A percentile compares a stretch with the other conserved stretches of the same genome.
phyloP scores from a whole-genome alignment of 2,329 filamentous ascomycete genomes.

The Hymenoscyphus fraxineus region DNA sequence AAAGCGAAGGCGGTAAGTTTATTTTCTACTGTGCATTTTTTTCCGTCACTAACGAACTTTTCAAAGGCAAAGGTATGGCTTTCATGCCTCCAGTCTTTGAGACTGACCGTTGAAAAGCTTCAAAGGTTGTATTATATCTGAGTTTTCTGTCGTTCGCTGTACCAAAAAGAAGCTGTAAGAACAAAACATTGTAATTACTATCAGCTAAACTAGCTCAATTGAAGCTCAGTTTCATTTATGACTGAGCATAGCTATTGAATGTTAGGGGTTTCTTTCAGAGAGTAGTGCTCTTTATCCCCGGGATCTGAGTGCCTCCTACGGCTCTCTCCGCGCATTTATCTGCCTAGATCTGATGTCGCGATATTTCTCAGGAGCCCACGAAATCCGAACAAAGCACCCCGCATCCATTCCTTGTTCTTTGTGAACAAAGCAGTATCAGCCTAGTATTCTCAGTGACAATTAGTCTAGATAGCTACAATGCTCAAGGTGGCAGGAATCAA shows the following conservation, averaged over 20 bases:
- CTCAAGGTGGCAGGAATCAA: not conserved
- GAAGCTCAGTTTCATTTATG: not conserved
- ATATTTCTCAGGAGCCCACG: not conserved
- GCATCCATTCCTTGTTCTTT: not conserved
- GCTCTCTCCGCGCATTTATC: not conserved
- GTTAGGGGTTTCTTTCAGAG: not conserved
- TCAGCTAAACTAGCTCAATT: not conserved
- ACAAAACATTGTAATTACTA: constrained; percentile 6
- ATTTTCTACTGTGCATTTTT: not conserved
- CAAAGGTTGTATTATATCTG: not conserved
- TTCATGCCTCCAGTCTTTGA: constrained; percentile 36
- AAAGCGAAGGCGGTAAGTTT: constrained; percentile 30
- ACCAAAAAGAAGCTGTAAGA: constrained; percentile 4
- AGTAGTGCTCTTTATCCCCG: not conserved
- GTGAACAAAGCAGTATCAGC: not conserved
- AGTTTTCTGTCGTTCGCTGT: not conserved
- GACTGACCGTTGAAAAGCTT: constrained; percentile 24
- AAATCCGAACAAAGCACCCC: not conserved
- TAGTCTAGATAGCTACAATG: not conserved
- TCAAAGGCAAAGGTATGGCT: constrained; percentile 31
- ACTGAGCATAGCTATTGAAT: not conserved
- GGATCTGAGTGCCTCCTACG: not conserved
- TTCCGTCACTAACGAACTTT: constrained; percentile 9
- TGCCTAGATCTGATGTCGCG: not conserved
- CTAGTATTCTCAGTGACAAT: not conserved